Evolutionary conservation across 192 early-diverging fungal species (phyloP), one percentile per base, ranked within the genome.

Genomic region (Coemansia sp.): DNA sequence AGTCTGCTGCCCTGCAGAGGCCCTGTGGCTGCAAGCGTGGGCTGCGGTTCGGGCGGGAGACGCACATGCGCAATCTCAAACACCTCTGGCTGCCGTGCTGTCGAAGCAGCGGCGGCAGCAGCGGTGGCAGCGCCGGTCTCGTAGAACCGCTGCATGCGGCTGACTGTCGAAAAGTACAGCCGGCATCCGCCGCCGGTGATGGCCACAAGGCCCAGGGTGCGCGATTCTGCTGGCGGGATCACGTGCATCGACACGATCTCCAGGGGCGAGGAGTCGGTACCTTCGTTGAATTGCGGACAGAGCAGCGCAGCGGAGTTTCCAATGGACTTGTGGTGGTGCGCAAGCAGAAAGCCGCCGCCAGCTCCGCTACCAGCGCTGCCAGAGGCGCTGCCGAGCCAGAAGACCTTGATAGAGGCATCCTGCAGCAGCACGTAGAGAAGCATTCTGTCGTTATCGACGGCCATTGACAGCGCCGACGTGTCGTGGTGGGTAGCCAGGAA

Each of bases 111-210:
- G 16, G 65, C 21, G 0, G 18, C 62, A 5, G 61, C 61, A 11
- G 64, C 22, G 8, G 61, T 57, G 15, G 64, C 22, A 12, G 61
- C 61, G 45, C 63, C 54, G 21, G 61, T 45, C 37, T 68, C 67
- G 62, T 78, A 72, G 49, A 72, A 72, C 66, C 79, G 66, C 71
- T 78, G 78, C 56, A 64, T 64, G 19, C 83, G 83, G 49, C 64
- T 65, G 48, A 74, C 73, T 0, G 86, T 78, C 49, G 87, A 83
- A 40, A 96, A 92, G 62, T 93, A 94, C 15, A 95, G 72, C 16
- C 94, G 87, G 43, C 85, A 84, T 18, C 92, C 93, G 12, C 88
- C 87, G 49, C 90, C 80, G 2, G 93, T 93, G 47, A 96, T 70
- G 5, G 90, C 92, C 8, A 98, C 86, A n/a, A 94, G 74, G 47